Percentiles rank a stretch among this genome's conserved stretches.
Evolutionary conservation across 331 rosid genomes (phyloP).

Genomic region (Spiraea crenata): DNA sequence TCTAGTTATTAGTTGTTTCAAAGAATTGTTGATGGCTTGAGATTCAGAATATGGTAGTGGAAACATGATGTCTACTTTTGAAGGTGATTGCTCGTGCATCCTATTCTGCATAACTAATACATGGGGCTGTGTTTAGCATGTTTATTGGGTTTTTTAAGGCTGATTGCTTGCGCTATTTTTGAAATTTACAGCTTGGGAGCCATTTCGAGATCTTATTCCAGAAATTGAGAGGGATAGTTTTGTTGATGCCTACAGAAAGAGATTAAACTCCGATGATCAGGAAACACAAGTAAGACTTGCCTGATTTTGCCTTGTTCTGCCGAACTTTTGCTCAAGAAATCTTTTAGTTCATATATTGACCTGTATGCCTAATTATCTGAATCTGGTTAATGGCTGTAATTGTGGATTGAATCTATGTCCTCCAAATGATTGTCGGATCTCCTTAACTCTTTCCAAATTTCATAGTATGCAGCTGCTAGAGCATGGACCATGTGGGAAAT

Average conservation of each 20-base stretch:
- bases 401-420: slow-evolving; percentile 18
- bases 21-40: not conserved
- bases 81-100: not conserved
- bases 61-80: not conserved
- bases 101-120: no score
- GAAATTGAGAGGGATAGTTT: slow-evolving; percentile 77
- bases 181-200: slow-evolving; percentile 74
- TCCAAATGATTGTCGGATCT: not conserved
- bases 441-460: slow-evolving; percentile 26
- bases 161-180: slow-evolving; percentile 4
- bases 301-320: slow-evolving; percentile 21
- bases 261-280: slow-evolving; percentile 72
- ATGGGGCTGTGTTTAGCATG: not conserved
- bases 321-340: slow-evolving; percentile 1
- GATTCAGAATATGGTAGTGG: not conserved
- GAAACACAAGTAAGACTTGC: slow-evolving; percentile 62
- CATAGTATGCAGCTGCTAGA: slow-evolving; percentile 90
- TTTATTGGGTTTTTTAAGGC: not conserved
- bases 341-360: not conserved
- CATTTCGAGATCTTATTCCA: slow-evolving; percentile 89
- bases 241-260: slow-evolving; percentile 70
- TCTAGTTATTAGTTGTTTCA: not conserved
- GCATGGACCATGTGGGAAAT: slow-evolving; percentile 99
- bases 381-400: slow-evolving; percentile 7
- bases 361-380: not conserved